These are phyloP conservation scores for Juncus inflexus DNA, from an alignment of 176 grass and related monocot species.

Conservation along the genomic window DNA sequence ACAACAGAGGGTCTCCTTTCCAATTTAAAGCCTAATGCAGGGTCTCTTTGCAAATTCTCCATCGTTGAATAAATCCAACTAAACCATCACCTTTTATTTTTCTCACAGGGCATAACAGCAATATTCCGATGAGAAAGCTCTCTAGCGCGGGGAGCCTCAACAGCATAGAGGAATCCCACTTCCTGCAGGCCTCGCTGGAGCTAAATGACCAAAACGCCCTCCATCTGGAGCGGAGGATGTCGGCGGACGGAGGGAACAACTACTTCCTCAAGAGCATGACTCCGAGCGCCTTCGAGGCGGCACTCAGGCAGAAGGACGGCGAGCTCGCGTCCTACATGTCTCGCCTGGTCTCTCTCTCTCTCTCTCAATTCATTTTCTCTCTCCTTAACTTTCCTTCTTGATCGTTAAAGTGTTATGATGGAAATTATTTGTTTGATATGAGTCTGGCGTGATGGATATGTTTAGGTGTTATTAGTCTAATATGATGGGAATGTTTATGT, in stretches of 20 bases:
- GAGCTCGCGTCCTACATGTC: slow-evolving; percentile 95
- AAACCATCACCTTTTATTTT: background rate
- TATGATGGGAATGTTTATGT: too few species aligned
- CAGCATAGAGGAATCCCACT: slow-evolving; percentile 86
- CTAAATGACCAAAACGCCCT: slow-evolving; percentile 56
- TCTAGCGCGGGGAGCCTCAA: slow-evolving; percentile 59
- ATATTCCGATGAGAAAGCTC: slow-evolving; percentile 59
- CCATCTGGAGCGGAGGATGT: slow-evolving; percentile 72
- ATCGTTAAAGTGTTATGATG: slow-evolving; percentile 7
- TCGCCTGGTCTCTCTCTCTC: slow-evolving; percentile 63
- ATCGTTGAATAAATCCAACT: background rate
- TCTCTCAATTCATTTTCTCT: slow-evolving; percentile 23
- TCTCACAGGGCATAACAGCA: slow-evolving; percentile 33
- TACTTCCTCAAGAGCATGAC: slow-evolving; percentile 99
- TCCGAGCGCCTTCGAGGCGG: slow-evolving; percentile 93
- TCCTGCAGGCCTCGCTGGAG: slow-evolving; percentile 91
- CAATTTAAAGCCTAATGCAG: too few species aligned
- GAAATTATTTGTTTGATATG: slow-evolving; percentile 13
- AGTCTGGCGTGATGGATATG: background rate
- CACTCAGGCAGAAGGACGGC: slow-evolving; percentile 94
- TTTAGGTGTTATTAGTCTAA: background rate
- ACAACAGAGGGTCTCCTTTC: too few species aligned
- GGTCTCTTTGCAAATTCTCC: too few species aligned
- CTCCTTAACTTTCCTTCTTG: slow-evolving; percentile 5
- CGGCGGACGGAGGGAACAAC: slow-evolving; percentile 68